These are phyloP conservation scores for Aspergillus sp. DNA, from an alignment of 2,329 filamentous ascomycete genomes.

Conservation along the genomic window DNA sequence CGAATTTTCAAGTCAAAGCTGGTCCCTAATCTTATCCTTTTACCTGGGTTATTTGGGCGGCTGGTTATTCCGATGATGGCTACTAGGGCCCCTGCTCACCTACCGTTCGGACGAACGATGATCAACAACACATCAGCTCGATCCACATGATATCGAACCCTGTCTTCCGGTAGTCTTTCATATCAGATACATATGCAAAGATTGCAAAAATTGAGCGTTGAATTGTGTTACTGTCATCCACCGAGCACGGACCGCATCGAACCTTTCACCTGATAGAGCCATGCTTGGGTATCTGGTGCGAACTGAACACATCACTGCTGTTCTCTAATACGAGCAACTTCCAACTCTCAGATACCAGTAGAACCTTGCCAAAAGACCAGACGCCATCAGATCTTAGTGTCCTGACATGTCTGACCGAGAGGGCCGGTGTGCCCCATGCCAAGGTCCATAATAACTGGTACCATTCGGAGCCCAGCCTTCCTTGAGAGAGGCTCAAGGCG, in stretches of 20 bases:
- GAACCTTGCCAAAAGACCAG: not conserved
- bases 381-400: not conserved
- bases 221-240: not conserved
- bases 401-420: not conserved
- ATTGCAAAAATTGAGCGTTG: not conserved
- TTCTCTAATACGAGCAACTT: not conserved
- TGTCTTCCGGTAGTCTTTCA: not conserved
- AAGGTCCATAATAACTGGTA: not conserved
- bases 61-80: constrained; percentile 14
- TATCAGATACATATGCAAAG: not conserved
- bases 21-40: constrained; percentile 4
- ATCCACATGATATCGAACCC: constrained; percentile 11
- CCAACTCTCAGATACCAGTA: not conserved
- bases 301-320: not conserved
- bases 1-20: constrained; percentile 5
- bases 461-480: not conserved
- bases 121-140: constrained; percentile 14
- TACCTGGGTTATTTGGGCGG: not conserved
- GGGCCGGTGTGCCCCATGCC: not conserved
- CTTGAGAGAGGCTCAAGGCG: not conserved
- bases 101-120: constrained; percentile 7
- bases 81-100: constrained; percentile 4
- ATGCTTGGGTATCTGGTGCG: not conserved
- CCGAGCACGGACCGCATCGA: not conserved
- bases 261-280: not conserved